Base-by-base conservation (phyloP, 805 yeast genomes). In the Ogataea minuta region DNA sequence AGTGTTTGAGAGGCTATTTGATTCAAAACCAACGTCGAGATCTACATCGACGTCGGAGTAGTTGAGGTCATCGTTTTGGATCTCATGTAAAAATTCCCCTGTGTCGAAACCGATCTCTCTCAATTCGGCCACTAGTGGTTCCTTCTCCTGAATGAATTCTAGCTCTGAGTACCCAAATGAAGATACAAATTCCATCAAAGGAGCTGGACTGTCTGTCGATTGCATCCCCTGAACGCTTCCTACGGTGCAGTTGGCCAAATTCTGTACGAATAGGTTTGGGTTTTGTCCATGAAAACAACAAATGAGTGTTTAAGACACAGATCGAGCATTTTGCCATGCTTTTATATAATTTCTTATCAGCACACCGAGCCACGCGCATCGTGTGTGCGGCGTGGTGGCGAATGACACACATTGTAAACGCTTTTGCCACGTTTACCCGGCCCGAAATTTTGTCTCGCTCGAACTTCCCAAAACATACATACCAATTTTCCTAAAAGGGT, bases 31-130 rank as follows among this genome's bases (percentile, higher is more conserved):
- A 21, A 43, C 37, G 21, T 45, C 49, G 19, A 45, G 15, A 12
- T 46, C 50, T 27, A 37, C n/a, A 9, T 46, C 50, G 7, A 37
- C 38, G 23, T 46, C 50, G 15, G 50, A 43, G 31, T 41, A 40
- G 24, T 39, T 36, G 26, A 46, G 39, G 19, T 46, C 45, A 35
- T 46, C 50, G 33, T 40, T 36, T 17, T 46, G 41, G 20, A 46
- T 46, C 28, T 46, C 50, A 26, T 29, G 39, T 12, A 46, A 28
- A 32, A 46, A 43, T 23, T 46, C 50, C 10, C 44, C 44, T 6
- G 47, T 42, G 19, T 46, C 43, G 23, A 46, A 41, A 9, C 37
- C 44, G 25, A 46, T 14, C 32, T 43, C 46, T 29, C 36, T 39
- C 16, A 46, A 31, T 9, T 46, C 50, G 8, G 47, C 31, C 20